Base-by-base conservation (phyloP, 148 eudicot species). In the Vaccinium vitisidaea region DNA sequence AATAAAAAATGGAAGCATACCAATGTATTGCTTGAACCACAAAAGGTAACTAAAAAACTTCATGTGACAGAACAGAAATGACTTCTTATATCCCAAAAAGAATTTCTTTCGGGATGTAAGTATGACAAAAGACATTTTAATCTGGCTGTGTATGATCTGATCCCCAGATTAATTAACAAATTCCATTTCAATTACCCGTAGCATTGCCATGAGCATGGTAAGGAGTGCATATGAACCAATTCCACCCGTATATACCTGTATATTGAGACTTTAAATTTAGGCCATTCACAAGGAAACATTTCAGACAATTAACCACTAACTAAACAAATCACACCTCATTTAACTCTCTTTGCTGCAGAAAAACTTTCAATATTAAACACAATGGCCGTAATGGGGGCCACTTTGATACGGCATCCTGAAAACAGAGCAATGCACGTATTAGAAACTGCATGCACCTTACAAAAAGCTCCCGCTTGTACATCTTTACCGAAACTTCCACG, bases 201-300 rank as follows among this genome's bases (percentile, higher is more conserved):
- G 78, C 98, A 97, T 89, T 80, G 98, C 97, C 86, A 97, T 94
- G 85, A 97, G 94, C 99, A 97, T 97, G 55, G 91, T 89, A 82
- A 97, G 93, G 77, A 97, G 98, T 48, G 98, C 99, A 87, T 94
- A 97, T 8, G 99, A 97, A 21, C 99, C 99, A 84, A 97, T 86
- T 81, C 99, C 99, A 81, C 99, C 99, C 39, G 98, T 92, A 83
- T 95, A 95, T 55, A 97, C 99, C 99, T 97, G 87, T 9, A 83
- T 54, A 18, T 73, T 36, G 36, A 50, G 77, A 55, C 36, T 63
- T 39, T 1, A 50, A 15, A 83, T 61, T 58, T n/a, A 69, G 80
- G 74, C 55, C 48, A 80, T 55, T 52, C 67, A 59, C 74, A 75
- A 63, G 77, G 67, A 80, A 61, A 76, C 19, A 59, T 63, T 74